Percentiles rank a stretch among this genome's conserved stretches.
Conservation (phyloP, 1,139 yeast genomes). For the Taiozyma sp. region DNA sequence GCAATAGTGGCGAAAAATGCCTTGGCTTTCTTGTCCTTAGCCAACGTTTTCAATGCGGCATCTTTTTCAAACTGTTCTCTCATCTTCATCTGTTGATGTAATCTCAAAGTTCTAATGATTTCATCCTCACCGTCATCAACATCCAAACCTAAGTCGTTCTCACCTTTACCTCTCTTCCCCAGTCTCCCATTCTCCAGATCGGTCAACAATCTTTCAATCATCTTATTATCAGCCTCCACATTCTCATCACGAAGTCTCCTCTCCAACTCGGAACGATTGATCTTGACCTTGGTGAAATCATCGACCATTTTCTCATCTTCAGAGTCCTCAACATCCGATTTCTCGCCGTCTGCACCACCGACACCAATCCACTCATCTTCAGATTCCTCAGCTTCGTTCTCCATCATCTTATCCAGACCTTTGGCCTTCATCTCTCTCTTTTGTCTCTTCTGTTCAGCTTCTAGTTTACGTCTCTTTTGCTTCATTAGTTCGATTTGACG, state of each 20-base stretch:
- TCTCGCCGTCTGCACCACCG: constrained; percentile 79
- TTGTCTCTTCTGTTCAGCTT: constrained; percentile 35
- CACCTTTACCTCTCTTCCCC: constrained; percentile 50
- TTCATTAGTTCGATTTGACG: constrained; percentile 17
- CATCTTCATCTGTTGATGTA: constrained; percentile 48
- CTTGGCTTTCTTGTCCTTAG: constrained; percentile 51
- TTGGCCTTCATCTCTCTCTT: constrained; percentile 31
- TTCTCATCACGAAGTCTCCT: constrained; percentile 62
- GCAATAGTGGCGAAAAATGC: constrained; percentile 74
- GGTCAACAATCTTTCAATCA: constrained; percentile 68
- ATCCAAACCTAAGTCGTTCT: constrained; percentile 56
- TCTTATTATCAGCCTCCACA: constrained; percentile 59
- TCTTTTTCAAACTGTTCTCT: constrained; percentile 49
- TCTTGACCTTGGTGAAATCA: constrained; percentile 54
- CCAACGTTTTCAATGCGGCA: constrained; percentile 43
- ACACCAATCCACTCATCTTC: constrained; percentile 95
- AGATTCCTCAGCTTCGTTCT: constrained; percentile 84
- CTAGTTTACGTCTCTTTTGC: constrained; percentile 27
- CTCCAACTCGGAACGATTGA: constrained; percentile 56
- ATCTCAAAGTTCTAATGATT: constrained; percentile 39
- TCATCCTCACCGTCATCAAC: constrained; percentile 60
- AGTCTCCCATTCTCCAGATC: constrained; percentile 83
- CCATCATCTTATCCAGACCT: constrained; percentile 30
- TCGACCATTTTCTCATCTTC: constrained; percentile 83
- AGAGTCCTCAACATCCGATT: constrained; percentile 59